A percentile compares a stretch with the other conserved stretches of the same genome.
These are phyloP conservation scores for Leccinum obscurum DNA, from an alignment of 768 basidiomycete species.

Conservation along the genomic window DNA sequence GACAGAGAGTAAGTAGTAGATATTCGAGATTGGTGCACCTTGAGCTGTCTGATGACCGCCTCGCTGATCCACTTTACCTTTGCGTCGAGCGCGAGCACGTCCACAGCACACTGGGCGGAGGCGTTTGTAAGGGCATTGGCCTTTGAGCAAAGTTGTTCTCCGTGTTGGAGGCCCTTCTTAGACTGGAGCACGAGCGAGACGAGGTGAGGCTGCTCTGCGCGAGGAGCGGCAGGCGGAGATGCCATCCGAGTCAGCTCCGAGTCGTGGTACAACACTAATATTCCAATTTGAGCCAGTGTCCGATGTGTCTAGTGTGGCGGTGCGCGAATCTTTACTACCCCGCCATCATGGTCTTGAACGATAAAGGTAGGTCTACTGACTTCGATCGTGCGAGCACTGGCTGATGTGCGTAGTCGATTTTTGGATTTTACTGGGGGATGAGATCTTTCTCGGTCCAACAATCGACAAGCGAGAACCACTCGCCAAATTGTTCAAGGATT, in stretches of 20 bases:
- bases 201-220: slow-evolving; percentile 56
- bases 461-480: no score
- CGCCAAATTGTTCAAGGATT: no score
- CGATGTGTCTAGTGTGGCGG: no score
- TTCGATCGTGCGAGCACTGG: no score
- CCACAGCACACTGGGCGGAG: slow-evolving; percentile 65
- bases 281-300: no score
- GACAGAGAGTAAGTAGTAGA: not conserved
- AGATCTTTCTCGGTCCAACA: no score
- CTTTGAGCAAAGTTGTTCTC: slow-evolving; percentile 69
- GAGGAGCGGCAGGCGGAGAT: slow-evolving; percentile 15
- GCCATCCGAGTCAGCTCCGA: slow-evolving; percentile 14
- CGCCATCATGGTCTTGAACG: no score
- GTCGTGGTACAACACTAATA: not conserved
- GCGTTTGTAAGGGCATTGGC: slow-evolving; percentile 64
- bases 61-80: slow-evolving; percentile 77
- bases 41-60: slow-evolving; percentile 74
- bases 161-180: slow-evolving; percentile 79
- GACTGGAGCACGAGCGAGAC: slow-evolving; percentile 78
- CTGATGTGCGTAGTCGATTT: no score
- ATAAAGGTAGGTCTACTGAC: no score
- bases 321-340: no score
- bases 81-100: slow-evolving; percentile 76
- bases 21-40: slow-evolving; percentile 42
- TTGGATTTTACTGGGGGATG: no score